Conservation (phyloP, 2,329 filamentous ascomycete genomes). For the Neodidymelliopsis sp. region DNA sequence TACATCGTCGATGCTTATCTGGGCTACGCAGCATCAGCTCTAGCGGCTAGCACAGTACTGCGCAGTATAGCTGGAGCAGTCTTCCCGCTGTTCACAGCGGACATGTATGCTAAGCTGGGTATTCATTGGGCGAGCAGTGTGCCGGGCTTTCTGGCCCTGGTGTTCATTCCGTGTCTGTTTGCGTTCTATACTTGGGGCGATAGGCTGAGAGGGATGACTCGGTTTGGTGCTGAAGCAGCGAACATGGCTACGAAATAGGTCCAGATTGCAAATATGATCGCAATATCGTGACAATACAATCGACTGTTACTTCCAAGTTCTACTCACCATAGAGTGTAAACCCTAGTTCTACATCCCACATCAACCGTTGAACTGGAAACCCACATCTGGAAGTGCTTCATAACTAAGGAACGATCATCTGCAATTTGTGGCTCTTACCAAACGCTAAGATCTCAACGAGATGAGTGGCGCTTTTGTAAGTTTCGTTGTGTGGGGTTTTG, state of each 20-base stretch:
- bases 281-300: no score
- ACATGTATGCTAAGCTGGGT: constrained; percentile 55
- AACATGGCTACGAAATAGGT: constrained; percentile 15
- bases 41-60: constrained; percentile 55
- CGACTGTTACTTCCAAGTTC: no score
- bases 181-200: constrained; percentile 28
- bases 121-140: constrained; percentile 58
- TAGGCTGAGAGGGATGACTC: constrained; percentile 26
- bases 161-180: constrained; percentile 43
- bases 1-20: constrained; percentile 73
- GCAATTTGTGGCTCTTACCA: no score
- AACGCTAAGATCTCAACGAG: no score
- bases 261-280: no score
- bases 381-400: no score
- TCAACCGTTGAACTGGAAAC: no score
- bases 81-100: constrained; percentile 57
- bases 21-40: constrained; percentile 48
- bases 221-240: constrained; percentile 29
- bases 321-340: no score
- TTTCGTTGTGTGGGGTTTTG: no score
- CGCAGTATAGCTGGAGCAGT: constrained; percentile 56
- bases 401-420: no score
- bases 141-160: constrained; percentile 56
- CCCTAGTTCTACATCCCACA: no score
- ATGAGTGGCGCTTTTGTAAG: no score